These are phyloP conservation scores for Malus hybrid DNA, from an alignment of 331 rosid species.

Conservation along the genomic window DNA sequence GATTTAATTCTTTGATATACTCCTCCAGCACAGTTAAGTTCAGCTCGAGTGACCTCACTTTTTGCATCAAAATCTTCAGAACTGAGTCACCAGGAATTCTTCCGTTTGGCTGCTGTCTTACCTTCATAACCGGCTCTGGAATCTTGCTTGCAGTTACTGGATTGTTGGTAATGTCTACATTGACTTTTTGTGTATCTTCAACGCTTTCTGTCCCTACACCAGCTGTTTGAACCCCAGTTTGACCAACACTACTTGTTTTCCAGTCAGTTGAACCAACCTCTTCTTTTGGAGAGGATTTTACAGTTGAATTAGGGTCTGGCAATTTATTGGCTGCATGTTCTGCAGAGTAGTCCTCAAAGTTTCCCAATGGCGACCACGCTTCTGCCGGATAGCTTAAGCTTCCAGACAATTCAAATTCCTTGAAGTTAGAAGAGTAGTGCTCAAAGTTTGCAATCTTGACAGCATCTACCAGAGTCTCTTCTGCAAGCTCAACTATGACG, in stretches of 20 bases:
- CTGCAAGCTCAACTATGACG: conserved; percentile 82
- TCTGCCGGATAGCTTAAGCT: conserved; percentile 77
- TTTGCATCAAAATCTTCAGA: conserved; percentile 89
- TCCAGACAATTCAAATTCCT: conserved; percentile 62
- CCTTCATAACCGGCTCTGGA: conserved; percentile 61
- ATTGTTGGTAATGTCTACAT: conserved; percentile 25
- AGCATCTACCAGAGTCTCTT: conserved; percentile 73
- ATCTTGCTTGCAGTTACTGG: conserved; percentile 23
- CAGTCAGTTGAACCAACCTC: conserved; percentile 37
- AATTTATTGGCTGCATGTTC: conserved; percentile 33
- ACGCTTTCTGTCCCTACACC: conserved; percentile 17
- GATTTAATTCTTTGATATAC: conserved; percentile 57
- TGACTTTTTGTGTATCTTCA: conserved; percentile 30
- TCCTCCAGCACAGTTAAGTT: conserved; percentile 63
- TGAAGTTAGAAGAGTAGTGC: conserved; percentile 84
- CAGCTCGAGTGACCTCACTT: conserved; percentile 63
- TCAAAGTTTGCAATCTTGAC: conserved; percentile 83
- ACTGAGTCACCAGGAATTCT: conserved; percentile 80
- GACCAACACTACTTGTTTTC: conserved; percentile 23
- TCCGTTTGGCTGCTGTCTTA: conserved; percentile 68
- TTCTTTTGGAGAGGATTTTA: conserved; percentile 34
- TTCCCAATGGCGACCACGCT: conserved; percentile 51
- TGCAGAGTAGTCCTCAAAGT: conserved; percentile 28
- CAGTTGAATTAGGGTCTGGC: conserved; percentile 46
- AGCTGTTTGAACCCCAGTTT: conserved; percentile 22